Evolutionary conservation across 1,284 basidiomycete species (phyloP), one percentile per base, ranked within the genome.

Genomic region (Farysia itapuensis): DNA sequence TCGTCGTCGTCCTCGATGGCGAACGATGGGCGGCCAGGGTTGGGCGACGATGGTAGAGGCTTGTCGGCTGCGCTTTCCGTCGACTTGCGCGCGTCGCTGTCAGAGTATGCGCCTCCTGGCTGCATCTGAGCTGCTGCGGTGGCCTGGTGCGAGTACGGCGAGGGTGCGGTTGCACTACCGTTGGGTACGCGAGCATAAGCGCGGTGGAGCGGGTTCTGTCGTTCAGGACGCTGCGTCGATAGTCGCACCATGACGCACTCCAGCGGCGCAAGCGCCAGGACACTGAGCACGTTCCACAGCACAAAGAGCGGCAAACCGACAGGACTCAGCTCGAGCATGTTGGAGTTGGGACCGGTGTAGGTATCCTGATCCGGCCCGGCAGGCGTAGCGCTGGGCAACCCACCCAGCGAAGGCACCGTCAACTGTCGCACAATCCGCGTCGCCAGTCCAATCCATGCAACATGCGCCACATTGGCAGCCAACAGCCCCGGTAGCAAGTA

Each of bases 171-270:
- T 21, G 32, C 35, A 37, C 32, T 22, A 26, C 32, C 23, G n/a
- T 21, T 35, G 12, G 52, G 47, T 9, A 54, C 43, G 13, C 54
- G 32, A 1, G 70, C 70, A 24, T 71, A 74, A 15, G 72, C 71
- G 6, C 70, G 35, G 45, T 74, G 71, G 16, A 74, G 46, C 19
- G 71, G 71, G 35, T 72, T 68, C 49, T 74, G 67, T 16, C 59
- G 35, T 35, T 70, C 68, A 7, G 71, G 67, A 14, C 70, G 47
- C 43, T 76, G 74, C 14, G 63, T 61, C 28, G 64, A 49, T 18
- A 76, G 50, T 12, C 74, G 56, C 5, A 76, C 65, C 40, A 69
- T 64, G 22, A 67, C 67, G 26, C 66, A 70, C 34, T 76, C 72
- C 33, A 76, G 41, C n/a, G 72, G 72, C 12, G 66, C 60, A 14